Base-by-base conservation (phyloP, 352 stramenopile genomes). In the Globisporangium megalacanthum region DNA sequence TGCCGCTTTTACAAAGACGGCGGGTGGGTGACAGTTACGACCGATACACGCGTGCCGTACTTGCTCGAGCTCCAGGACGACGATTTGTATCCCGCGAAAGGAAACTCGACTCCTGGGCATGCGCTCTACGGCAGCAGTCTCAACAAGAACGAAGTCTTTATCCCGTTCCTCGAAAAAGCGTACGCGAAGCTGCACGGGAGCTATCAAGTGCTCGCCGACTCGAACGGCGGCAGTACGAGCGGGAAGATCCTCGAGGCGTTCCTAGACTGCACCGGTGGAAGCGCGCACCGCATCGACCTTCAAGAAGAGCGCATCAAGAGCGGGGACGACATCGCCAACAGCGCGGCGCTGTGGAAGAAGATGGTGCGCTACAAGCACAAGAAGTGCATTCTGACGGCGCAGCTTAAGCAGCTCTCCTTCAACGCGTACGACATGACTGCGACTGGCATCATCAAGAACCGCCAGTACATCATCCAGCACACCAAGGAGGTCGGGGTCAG, bases 1-100 rank as follows among this genome's bases (percentile, higher is more conserved):
- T 97, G 89, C 67, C 86, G 90, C 17, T 97, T 97, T 65, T 97
- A 95, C 73, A 96, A 95, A 51, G 84, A 97, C 61, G 87, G 83
- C 33, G 68, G 79, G 29, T 97, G 89, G 90, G 69, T 94, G 14
- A 77, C 88, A 3, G 79, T 97, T 49, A 92, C 90, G 35, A 92
- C 88, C 4, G 90, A 97, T 61, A 96, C 90, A 49, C 70, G 82
- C 4, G 59, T 96, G 29, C 89, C 89, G 22, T 89, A 86, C 73
- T 76, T 60, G 5, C 62, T 80, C 31, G 65, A 75, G 52, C 62
- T 88, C 3, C 51, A 73, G 1, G 61, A 67, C 0, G 73, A 80
- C 31, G 72, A 85, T n/a, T 42, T 64, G 15, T 50, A 49, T 36
- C 64, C 71, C 22, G 29, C 50, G 37, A 60, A 60, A 41, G 62